A percentile compares a stretch with the other conserved stretches of the same genome.
These are phyloP conservation scores for Termitomyces sp. DNA, from an alignment of 768 basidiomycete species.

Conservation along the genomic window DNA sequence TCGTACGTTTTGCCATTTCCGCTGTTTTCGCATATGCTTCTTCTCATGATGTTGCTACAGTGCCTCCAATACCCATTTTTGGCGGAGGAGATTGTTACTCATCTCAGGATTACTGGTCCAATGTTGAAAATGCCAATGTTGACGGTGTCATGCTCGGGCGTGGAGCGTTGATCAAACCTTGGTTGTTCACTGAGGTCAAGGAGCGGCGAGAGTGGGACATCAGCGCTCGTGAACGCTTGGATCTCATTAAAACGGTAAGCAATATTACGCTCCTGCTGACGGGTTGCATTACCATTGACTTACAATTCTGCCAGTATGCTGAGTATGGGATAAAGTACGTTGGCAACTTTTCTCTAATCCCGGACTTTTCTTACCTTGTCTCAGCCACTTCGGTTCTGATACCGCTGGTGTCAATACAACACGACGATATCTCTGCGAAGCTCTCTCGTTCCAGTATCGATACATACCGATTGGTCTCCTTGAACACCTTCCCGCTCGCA, in stretches of 20 bases:
- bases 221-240: slow-evolving; percentile 76
- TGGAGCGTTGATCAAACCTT: slow-evolving; percentile 93
- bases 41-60: slow-evolving; percentile 27
- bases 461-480: slow-evolving; percentile 93
- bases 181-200: slow-evolving; percentile 94
- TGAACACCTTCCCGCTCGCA: slow-evolving; percentile 69
- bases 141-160: slow-evolving; percentile 95
- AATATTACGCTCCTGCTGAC: background rate
- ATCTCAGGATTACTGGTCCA: slow-evolving; percentile 73
- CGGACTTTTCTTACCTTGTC: background rate
- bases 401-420: slow-evolving; percentile 88
- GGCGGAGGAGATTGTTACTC: slow-evolving; percentile 97
- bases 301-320: slow-evolving; percentile 51
- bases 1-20: slow-evolving; percentile 35
- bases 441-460: slow-evolving; percentile 93
- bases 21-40: background rate
- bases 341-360: background rate
- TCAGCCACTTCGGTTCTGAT: slow-evolving; percentile 80
- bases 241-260: slow-evolving; percentile 67
- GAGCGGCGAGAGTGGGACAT: slow-evolving; percentile 94
- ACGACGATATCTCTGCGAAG: slow-evolving; percentile 90
- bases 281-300: background rate
- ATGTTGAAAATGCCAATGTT: slow-evolving; percentile 74
- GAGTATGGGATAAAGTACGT: slow-evolving; percentile 79
- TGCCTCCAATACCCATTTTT: slow-evolving; percentile 87